phyloP scores from a whole-genome alignment of 768 basidiomycete genomes.

The Heimioporus sp. region DNA sequence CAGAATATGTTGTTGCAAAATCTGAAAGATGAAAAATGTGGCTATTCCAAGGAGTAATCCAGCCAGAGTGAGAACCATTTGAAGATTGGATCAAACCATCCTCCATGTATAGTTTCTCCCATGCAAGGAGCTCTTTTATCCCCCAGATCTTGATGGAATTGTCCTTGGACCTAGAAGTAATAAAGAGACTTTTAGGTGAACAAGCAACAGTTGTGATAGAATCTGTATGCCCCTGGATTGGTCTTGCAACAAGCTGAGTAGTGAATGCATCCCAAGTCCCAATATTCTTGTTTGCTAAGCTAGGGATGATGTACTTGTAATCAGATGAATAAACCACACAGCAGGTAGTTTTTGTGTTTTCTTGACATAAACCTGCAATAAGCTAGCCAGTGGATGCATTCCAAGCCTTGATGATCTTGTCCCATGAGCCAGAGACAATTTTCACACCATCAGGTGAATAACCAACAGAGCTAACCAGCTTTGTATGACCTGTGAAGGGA shows the following conservation, averaged over 20 bases:
- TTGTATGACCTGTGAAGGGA: background rate
- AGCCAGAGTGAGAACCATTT: background rate
- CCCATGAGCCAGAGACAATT: background rate
- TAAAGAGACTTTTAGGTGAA: background rate
- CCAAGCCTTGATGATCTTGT: background rate
- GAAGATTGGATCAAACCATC: constrained; percentile 9
- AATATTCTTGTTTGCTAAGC: background rate
- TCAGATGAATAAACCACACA: background rate
- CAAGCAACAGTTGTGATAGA: background rate
- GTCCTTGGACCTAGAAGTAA: background rate
- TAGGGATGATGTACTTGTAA: background rate
- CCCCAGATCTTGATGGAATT: constrained; percentile 1
- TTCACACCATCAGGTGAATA: background rate
- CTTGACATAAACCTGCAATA: background rate
- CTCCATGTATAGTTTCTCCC: background rate
- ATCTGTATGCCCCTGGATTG: background rate
- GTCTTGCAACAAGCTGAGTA: background rate
- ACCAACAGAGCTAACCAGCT: background rate
- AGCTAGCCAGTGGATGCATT: background rate
- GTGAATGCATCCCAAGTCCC: background rate
- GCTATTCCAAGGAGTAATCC: constrained; percentile 9
- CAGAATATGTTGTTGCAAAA: background rate
- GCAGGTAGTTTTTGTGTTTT: background rate
- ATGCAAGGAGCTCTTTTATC: background rate
- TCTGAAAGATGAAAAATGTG: background rate